Evolutionary conservation across 2,329 filamentous ascomycete genomes (phyloP).

Genomic region (Aspergillus caelatus): DNA sequence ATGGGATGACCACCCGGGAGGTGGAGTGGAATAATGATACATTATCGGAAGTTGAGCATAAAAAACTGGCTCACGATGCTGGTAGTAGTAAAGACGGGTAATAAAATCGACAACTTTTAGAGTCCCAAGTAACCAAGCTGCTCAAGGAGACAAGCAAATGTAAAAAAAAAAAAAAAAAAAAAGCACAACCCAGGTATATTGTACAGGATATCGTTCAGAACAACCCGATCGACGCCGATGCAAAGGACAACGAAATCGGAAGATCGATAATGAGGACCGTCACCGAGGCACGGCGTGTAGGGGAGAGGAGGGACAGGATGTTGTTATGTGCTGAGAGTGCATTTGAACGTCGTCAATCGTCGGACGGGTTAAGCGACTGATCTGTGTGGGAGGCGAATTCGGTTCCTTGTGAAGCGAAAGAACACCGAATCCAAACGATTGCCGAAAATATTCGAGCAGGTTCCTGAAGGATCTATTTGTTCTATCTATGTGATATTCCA

Average conservation of each 20-base stretch:
- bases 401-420: background rate
- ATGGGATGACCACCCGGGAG: slow-evolving; percentile 53
- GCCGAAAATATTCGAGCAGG: background rate
- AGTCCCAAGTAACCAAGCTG: slow-evolving; percentile 14
- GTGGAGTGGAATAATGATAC: slow-evolving; percentile 51
- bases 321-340: slow-evolving; percentile 44
- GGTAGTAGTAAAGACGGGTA: slow-evolving; percentile 12
- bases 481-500: background rate
- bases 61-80: slow-evolving; percentile 24
- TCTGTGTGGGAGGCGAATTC: slow-evolving; percentile 12
- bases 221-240: slow-evolving; percentile 38
- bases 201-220: slow-evolving; percentile 48
- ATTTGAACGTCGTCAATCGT: slow-evolving; percentile 46
- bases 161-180: slow-evolving; percentile 22
- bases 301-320: slow-evolving; percentile 43
- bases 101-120: slow-evolving; percentile 25
- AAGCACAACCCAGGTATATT: slow-evolving; percentile 43
- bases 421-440: background rate
- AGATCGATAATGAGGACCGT: slow-evolving; percentile 38
- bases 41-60: slow-evolving; percentile 44
- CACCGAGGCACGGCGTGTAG: slow-evolving; percentile 47
- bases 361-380: slow-evolving; percentile 19
- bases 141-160: slow-evolving; percentile 19
- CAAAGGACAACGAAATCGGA: slow-evolving; percentile 27
- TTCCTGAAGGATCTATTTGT: background rate